Percentiles rank a stretch among this genome's conserved stretches.
Conservation (phyloP, 2,329 filamentous ascomycete species). For the Claviceps paspali region DNA sequence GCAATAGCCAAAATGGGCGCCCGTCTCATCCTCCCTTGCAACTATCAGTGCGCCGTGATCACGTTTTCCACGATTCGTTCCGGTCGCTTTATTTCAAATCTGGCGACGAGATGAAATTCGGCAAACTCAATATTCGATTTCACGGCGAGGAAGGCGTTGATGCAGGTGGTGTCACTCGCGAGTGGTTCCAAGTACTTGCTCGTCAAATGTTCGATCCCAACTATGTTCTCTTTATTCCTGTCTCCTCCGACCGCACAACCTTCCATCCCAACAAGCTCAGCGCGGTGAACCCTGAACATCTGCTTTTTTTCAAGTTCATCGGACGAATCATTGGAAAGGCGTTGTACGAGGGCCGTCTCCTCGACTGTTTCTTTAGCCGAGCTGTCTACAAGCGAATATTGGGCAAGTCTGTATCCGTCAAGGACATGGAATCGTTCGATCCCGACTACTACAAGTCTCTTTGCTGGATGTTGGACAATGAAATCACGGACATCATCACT, state of each 20-base stretch:
- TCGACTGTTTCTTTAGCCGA: slow-evolving; percentile 97
- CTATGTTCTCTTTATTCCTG: slow-evolving; percentile 90
- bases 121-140: slow-evolving; percentile 95
- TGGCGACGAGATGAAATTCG: slow-evolving; percentile 96
- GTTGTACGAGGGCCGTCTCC: slow-evolving; percentile 83
- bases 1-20: slow-evolving; percentile 51
- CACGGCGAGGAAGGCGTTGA: slow-evolving; percentile 95
- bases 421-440: slow-evolving; percentile 98
- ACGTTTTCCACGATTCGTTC: slow-evolving; percentile 97
- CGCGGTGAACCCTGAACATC: slow-evolving; percentile 84
- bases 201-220: slow-evolving; percentile 98
- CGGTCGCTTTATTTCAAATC: slow-evolving; percentile 95
- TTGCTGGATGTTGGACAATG: slow-evolving; percentile 96
- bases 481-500: slow-evolving; percentile 94
- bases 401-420: slow-evolving; percentile 86
- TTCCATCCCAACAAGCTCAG: slow-evolving; percentile 97
- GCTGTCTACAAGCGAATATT: slow-evolving; percentile 97
- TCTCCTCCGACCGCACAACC: slow-evolving; percentile 91
- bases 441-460: slow-evolving; percentile 98
- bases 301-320: slow-evolving; percentile 99
- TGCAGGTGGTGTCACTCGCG: slow-evolving; percentile 88
- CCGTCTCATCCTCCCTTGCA: slow-evolving; percentile 60
- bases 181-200: slow-evolving; percentile 97
- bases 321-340: slow-evolving; percentile 97
- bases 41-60: slow-evolving; percentile 77